These are phyloP conservation scores for Cryptomeria japonica DNA, from an alignment of 75 land plant genomes.

Conservation along the genomic window DNA sequence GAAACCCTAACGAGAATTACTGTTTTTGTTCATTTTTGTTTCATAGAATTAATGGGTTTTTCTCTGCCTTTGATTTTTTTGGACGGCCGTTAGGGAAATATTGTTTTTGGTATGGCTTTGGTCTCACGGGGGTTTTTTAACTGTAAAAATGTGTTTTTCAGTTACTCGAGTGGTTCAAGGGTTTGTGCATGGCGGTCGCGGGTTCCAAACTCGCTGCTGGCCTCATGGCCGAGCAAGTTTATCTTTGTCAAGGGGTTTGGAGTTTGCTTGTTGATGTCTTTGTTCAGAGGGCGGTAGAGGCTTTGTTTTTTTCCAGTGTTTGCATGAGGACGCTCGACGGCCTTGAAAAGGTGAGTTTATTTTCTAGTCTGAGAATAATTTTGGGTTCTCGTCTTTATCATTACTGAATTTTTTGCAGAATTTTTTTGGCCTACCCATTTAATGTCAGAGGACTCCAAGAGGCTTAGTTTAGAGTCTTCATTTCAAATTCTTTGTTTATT, in stretches of 20 bases:
- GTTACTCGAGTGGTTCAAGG: not conserved
- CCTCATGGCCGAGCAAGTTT: not conserved
- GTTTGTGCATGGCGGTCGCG: not conserved
- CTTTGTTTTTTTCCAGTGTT: not conserved
- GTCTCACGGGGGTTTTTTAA: not conserved
- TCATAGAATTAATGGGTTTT: not conserved
- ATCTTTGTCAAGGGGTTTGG: slow-evolving; percentile 2
- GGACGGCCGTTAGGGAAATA: not conserved
- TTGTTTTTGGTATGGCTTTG: not conserved
- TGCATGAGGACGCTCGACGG: not conserved
- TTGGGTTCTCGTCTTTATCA: not conserved
- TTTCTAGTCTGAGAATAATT: not conserved
- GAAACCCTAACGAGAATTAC: not conserved
- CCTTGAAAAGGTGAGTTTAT: not conserved
- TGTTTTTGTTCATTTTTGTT: not conserved
- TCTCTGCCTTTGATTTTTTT: not conserved
- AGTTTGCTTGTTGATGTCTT: not conserved
- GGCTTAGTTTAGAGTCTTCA: not conserved
- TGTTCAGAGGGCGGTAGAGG: not conserved
- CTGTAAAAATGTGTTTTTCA: not conserved
- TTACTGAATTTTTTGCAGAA: not conserved
- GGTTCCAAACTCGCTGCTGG: slow-evolving; percentile 2
- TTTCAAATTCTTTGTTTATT: not conserved
- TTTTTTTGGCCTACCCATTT: not conserved
- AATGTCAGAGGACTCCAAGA: not conserved